Evolutionary conservation across 2,329 filamentous ascomycete species (phyloP), one percentile per base, ranked within the genome.

Genomic region (Dothistroma septosporum): DNA sequence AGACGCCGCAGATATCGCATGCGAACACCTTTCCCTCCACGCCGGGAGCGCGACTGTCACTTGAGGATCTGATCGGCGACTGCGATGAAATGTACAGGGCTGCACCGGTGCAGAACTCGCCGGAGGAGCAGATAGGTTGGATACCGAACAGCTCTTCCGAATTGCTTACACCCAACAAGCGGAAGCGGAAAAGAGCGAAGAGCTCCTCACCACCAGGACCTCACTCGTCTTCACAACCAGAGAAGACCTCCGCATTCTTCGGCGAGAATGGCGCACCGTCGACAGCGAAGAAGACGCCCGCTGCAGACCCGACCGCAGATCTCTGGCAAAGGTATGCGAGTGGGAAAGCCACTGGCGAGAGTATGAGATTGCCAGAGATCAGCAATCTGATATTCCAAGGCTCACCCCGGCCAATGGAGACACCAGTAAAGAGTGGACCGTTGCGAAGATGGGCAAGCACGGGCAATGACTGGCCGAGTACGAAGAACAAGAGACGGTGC

Each of bases 71-170:
- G 33, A 83, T 87, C 50, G 83, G 83, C 63, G 85, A 85, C 69
- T 79, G 80, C 53, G 84, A 87, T 70, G 83, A 85, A 68, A 76
- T 79, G 41, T 80, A 56, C 41, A 58, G 77, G 65, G 76, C 77
- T 60, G 75, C 76, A n/a, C 75, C 76, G 28, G 77, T 76, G 55
- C 76, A 80, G 21, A 73, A 77, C 19, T 85, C 84, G 1, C 85
- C 85, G 0, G 82, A 85, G 64, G 85, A 87, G 63, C 82, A 85
- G 68, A 77, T 87, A 49, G 78, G 80, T 53, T 87, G 85, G 85
- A 80, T 84, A 61, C 72, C 75, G 12, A 78, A 78, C 12, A 79
- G 78, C 64, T 77, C 77, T 6, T 70, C 67, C 11, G 68, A 75
- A 8, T 73, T 74, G 41, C 76, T 78, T 21, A 78, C 78, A 16